phyloP scores from a whole-genome alignment of 2,329 filamentous ascomycete genomes.

The Cytospora chrysosperma region DNA sequence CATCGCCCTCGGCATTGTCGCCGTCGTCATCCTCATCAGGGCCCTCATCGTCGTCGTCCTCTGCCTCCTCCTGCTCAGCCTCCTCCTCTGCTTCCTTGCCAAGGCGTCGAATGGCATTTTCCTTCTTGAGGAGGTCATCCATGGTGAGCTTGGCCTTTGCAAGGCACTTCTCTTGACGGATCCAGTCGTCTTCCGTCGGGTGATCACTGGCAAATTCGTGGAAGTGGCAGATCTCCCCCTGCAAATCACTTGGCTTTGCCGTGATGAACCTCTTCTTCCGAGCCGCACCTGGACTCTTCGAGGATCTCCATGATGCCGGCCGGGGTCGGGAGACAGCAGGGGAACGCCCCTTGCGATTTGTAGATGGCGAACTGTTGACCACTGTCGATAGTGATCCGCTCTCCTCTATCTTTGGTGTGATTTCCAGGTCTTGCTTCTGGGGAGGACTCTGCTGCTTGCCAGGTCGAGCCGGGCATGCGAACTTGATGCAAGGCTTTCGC shows the following conservation, averaged over 20 bases:
- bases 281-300: constrained; percentile 39
- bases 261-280: constrained; percentile 49
- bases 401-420: constrained; percentile 7
- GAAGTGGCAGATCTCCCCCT: constrained; percentile 63
- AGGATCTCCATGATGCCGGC: constrained; percentile 37
- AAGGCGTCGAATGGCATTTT: constrained; percentile 81
- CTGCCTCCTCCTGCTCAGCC: constrained; percentile 71
- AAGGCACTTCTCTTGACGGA: constrained; percentile 64
- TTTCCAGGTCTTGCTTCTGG: constrained; percentile 7
- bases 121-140: constrained; percentile 84
- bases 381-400: constrained; percentile 22
- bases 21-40: constrained; percentile 45
- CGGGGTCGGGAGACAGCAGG: constrained; percentile 28
- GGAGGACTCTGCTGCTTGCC: constrained; percentile 32
- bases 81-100: constrained; percentile 92
- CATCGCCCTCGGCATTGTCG: constrained; percentile 48
- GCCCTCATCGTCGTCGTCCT: constrained; percentile 43
- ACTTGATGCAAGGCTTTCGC: constrained; percentile 68
- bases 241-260: constrained; percentile 50
- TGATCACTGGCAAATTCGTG: constrained; percentile 89
- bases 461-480: constrained; percentile 65
- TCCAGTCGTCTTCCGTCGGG: constrained; percentile 87
- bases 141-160: constrained; percentile 75
- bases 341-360: constrained; percentile 32
- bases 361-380: constrained; percentile 23